phyloP scores from a whole-genome alignment of 441 rosid species.

The Codiaeum variegatum region DNA sequence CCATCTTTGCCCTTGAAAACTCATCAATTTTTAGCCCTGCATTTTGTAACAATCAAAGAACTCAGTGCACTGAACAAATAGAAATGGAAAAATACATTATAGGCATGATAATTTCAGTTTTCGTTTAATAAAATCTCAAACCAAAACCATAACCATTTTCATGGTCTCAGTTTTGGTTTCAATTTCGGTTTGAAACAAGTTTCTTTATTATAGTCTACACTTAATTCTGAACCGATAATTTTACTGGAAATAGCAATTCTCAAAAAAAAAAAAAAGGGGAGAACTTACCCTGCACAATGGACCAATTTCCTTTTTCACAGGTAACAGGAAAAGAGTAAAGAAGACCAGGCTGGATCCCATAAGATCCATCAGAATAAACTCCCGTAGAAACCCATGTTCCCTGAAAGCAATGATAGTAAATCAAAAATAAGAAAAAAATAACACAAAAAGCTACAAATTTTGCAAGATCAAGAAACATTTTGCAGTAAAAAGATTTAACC shows the following conservation, averaged over 20 bases:
- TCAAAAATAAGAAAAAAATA: not conserved
- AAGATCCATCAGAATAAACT: constrained; percentile 83
- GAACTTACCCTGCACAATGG: constrained; percentile 54
- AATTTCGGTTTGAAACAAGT: too few relatives aligned
- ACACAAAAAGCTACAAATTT: not conserved
- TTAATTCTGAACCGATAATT: too few relatives aligned
- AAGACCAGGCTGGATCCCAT: constrained; percentile 60
- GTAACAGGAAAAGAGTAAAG: constrained; percentile 77
- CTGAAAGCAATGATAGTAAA: constrained; percentile 22
- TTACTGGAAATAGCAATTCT: too few relatives aligned
- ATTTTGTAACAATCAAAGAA: constrained; percentile 11
- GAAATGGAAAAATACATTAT: not conserved
- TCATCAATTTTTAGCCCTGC: constrained; percentile 64
- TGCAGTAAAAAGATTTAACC: constrained; percentile 24
- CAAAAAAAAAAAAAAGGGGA: not conserved
- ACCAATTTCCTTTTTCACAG: constrained; percentile 72
- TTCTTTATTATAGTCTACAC: too few relatives aligned
- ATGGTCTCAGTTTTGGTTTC: too few relatives aligned
- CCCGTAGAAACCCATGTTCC: constrained; percentile 92
- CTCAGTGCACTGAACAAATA: not conserved
- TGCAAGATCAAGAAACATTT: not conserved
- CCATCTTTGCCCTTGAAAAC: constrained; percentile 72
- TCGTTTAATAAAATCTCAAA: too few relatives aligned
- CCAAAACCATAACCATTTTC: too few relatives aligned
- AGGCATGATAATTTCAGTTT: too few relatives aligned